Evolutionary conservation across 179 eudicot genomes (phyloP), one percentile per base, ranked within the genome.

Genomic region (Patellifolia procumbens): DNA sequence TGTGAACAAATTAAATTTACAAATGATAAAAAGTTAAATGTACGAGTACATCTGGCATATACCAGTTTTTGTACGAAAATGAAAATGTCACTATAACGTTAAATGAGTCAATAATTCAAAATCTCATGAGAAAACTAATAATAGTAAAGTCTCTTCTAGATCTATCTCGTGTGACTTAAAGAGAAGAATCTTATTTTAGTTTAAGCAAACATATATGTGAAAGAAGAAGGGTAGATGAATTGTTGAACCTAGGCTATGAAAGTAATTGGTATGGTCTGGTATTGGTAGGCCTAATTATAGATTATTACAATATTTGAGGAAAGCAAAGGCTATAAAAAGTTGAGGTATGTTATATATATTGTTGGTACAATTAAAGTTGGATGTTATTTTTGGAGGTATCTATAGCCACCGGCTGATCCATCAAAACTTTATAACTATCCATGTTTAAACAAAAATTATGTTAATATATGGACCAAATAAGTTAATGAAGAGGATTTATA

Each of bases 221-320:
- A 35, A 29, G 3, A 61, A 61, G 65, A 61, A 61, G 5, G 31
- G 70, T 66, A 20, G 70, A 28, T 66, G 70, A 66, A n/a, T 66
- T 10, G 70, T 10, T 9, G 49, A 66, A 66, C 43, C 29, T 16
- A 45, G 17, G 7, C 45, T 26, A 29, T 60, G 69, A 5, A 17
- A n/a, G n/a, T n/a, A n/a, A 45, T 61, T 62, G 59, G 58, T 74
- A 62, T 9, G 43, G 43, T 0, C 6, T 0, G 43, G 59, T 12
- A 5, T 5, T 0, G 43, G 59, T 12, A 12, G 32, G 58, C 77
- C 67, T 39, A n/a, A 15, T 43, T 48, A 43, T 61, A 32, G 2
- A 29, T 74, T 17, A 45, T 74, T 74, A 29, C 64, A 60, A 60
- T 28, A 60, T 60, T 35, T 11, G 43, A 15, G 28, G 64, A 13